These are phyloP conservation scores for Auricularia sp. DNA, from an alignment of 768 basidiomycete species.

Conservation along the genomic window DNA sequence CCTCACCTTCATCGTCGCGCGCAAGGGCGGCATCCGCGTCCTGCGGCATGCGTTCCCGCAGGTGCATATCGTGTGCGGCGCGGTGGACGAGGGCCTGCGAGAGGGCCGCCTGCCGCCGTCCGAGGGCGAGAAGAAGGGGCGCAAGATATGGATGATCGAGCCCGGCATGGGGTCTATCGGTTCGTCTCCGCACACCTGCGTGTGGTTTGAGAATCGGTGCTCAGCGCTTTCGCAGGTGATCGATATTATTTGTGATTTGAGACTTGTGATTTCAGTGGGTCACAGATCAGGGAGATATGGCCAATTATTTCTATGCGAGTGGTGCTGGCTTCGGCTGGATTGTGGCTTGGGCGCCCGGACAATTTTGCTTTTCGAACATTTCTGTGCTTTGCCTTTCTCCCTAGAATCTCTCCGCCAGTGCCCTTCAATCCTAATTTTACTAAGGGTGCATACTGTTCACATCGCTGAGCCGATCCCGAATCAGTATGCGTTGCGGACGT, in stretches of 20 bases:
- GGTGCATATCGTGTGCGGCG: conserved; percentile 77
- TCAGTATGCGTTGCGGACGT: no score
- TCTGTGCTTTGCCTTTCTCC: no score
- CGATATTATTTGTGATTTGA: conserved; percentile 28
- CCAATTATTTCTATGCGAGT: no score
- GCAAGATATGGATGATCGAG: conserved; percentile 73
- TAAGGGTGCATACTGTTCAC: no score
- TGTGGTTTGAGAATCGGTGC: background rate
- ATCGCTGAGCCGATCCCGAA: no score
- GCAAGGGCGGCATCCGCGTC: conserved; percentile 67
- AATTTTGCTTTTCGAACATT: no score
- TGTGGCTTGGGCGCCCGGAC: no score
- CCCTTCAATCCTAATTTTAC: no score
- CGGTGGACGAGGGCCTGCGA: conserved; percentile 66
- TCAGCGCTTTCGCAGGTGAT: conserved; percentile 22
- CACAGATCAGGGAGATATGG: no score
- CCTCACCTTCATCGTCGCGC: conserved; percentile 79
- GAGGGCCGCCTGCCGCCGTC: conserved; percentile 63
- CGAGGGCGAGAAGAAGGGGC: conserved; percentile 38
- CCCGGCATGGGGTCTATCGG: conserved; percentile 89
- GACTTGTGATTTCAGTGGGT: no score
- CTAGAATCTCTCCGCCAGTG: no score
- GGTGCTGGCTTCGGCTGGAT: no score
- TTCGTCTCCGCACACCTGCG: conserved; percentile 21
- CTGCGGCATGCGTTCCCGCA: conserved; percentile 75